A percentile compares a stretch with the other conserved stretches of the same genome.
Conservation (phyloP, 108 stramenopile genomes). For the Parmales sp. region DNA sequence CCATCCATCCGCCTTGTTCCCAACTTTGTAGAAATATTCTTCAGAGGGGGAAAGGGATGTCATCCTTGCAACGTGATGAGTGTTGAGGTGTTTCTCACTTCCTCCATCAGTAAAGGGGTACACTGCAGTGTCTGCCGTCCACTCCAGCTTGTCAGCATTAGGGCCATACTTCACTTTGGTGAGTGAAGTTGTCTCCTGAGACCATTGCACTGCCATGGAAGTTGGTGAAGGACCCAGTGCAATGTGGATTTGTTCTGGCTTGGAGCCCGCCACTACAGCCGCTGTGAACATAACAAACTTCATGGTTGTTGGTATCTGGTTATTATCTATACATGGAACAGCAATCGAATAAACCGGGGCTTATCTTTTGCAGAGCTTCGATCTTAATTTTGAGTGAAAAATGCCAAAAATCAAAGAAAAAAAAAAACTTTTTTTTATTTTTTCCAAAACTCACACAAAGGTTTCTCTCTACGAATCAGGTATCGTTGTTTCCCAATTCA, state of each 20-base stretch:
- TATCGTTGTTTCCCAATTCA: too few relatives aligned
- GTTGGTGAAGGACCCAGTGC: neutral
- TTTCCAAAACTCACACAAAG: too few relatives aligned
- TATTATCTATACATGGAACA: too few relatives aligned
- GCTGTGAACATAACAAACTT: too few relatives aligned
- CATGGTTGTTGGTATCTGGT: too few relatives aligned
- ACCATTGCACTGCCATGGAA: neutral
- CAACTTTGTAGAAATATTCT: slow-evolving; percentile 9
- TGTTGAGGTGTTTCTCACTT: neutral
- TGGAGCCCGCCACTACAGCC: too few relatives aligned
- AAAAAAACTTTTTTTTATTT: too few relatives aligned
- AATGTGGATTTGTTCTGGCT: neutral
- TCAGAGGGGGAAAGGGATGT: neutral
- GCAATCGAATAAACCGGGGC: too few relatives aligned
- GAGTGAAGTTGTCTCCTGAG: neutral
- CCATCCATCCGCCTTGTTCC: neutral
- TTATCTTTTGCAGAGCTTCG: too few relatives aligned
- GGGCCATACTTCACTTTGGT: neutral
- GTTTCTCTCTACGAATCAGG: too few relatives aligned
- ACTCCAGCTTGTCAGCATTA: neutral
- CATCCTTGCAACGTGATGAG: slow-evolving; percentile 12
- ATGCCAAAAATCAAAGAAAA: too few relatives aligned
- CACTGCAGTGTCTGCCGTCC: neutral
- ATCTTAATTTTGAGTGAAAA: too few relatives aligned
- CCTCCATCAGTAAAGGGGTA: slow-evolving; percentile 10